Base-by-base conservation (phyloP, 768 basidiomycete genomes). In the Tricholoma flavovirens region DNA sequence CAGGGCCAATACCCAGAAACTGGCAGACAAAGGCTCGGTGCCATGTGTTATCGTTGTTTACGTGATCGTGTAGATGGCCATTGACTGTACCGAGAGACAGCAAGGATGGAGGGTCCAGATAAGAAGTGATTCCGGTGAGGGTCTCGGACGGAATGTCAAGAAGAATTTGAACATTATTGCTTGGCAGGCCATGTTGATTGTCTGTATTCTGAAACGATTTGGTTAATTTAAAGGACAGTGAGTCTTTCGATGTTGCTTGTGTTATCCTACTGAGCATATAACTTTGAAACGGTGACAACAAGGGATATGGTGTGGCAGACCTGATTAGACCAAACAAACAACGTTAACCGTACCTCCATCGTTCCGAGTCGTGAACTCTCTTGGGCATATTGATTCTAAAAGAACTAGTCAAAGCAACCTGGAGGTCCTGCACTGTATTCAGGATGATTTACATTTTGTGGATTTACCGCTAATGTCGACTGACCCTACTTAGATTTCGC, bases 31-130 rank as follows among this genome's bases (percentile, higher is more conserved):
- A 90, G 26, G 91, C 90, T 19, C 82, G 75, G 51, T 80, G 77
- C 90, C 90, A 93, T 33, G 88, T 91, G 64, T 82, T 84, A 57
- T 93, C 90, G 62, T 88, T 79, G 54, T 79, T 79, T 77, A 90
- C 72, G 77, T 90, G 89, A 59, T 77, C 73, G 65, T 78, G 75
- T 55, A 90, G 75, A 56, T 64, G 65, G 48, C 67, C 72, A 69
- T 77, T 79, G 57, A 84, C 82, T 60, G 70, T 66, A 19, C 77
- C 76, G 61, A 93, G 80, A 1, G 77, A 70, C 43, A 83, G 66
- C 32, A 93, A 79, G 3, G 82, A 76, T 1, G 73, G 76, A 0
- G 88, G 88, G 62, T 83, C 75, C 53, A 92, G 82, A 67, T 83
- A 82, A 8, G 87, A 78, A 9, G 89, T 88, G 71, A 92, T 78